Conservation (phyloP, 1,284 basidiomycete genomes). For the Xerocomus amazonicus region DNA sequence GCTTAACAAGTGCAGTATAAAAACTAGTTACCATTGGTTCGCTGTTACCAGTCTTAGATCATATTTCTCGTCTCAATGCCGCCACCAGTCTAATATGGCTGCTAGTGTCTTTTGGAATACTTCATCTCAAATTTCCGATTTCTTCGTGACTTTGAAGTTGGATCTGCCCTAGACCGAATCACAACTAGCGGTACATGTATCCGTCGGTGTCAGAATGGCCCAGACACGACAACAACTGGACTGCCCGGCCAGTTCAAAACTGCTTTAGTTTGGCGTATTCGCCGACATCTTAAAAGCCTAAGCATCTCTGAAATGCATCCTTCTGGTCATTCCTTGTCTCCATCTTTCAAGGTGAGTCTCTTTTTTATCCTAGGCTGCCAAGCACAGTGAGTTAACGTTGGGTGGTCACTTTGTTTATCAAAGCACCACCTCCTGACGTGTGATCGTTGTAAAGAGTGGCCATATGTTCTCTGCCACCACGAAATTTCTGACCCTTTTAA, state of each 20-base stretch:
- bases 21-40: too few species aligned
- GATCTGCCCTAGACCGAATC: neutral
- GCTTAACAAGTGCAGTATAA: neutral
- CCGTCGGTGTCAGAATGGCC: conserved; percentile 6
- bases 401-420: too few species aligned
- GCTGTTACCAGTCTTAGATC: neutral
- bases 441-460: neutral
- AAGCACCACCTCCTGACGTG: neutral
- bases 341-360: conserved; percentile 10
- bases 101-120: neutral
- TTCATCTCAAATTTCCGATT: neutral
- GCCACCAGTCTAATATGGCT: too few species aligned
- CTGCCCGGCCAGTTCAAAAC: conserved; percentile 5
- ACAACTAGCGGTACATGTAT: neutral
- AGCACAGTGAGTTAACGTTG: neutral
- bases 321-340: conserved; percentile 7
- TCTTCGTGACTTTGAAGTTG: neutral
- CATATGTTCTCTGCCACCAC: conserved; percentile 40
- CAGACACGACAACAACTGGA: conserved; percentile 6
- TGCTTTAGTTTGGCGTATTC: neutral
- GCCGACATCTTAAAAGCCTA: neutral
- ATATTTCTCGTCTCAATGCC: neutral
- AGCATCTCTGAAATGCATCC: neutral
- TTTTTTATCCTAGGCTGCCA: neutral
- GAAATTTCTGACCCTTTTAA: conserved; percentile 38